These are phyloP conservation scores for Chalciporus chontae DNA, from an alignment of 768 basidiomycete species.

Conservation along the genomic window DNA sequence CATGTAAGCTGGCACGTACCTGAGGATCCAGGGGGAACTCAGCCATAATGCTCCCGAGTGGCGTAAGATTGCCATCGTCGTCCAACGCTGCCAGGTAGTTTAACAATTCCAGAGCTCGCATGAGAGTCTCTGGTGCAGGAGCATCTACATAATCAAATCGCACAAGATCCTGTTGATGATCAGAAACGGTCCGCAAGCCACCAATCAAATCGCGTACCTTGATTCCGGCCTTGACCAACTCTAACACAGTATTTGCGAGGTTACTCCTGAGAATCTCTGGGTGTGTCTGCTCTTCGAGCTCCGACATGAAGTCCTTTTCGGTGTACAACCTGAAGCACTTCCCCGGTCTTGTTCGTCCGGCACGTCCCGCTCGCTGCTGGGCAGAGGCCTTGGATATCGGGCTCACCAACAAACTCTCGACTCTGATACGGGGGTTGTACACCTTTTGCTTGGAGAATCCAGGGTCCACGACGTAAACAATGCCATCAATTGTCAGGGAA, in stretches of 20 bases:
- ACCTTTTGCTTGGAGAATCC: conserved; percentile 98
- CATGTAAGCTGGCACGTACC: conserved; percentile 37
- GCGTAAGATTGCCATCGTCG: conserved; percentile 88
- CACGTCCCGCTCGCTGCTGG: conserved; percentile 94
- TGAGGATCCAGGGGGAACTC: conserved; percentile 99
- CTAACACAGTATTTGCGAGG: conserved; percentile 88
- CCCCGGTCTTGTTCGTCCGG: conserved; percentile 92
- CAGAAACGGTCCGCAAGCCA: not conserved
- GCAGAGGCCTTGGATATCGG: conserved; percentile 97
- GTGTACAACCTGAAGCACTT: conserved; percentile 98
- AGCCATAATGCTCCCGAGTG: conserved; percentile 88
- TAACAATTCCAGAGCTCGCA: conserved; percentile 92
- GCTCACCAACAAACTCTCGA: conserved; percentile 88
- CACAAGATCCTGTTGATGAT: conserved; percentile 60
- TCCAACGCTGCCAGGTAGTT: conserved; percentile 92
- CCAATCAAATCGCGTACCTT: conserved; percentile 44
- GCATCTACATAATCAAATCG: conserved; percentile 88
- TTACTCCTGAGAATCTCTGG: conserved; percentile 96
- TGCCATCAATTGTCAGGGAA: conserved; percentile 95
- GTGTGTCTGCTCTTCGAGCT: conserved; percentile 95
- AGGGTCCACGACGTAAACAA: conserved; percentile 98
- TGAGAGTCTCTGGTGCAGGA: conserved; percentile 92
- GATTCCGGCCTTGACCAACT: conserved; percentile 91
- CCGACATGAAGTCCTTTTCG: conserved; percentile 93
- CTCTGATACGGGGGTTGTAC: conserved; percentile 95